phyloP scores from a whole-genome alignment of 2,329 filamentous ascomycete species.

The Beauveria medogensis region DNA sequence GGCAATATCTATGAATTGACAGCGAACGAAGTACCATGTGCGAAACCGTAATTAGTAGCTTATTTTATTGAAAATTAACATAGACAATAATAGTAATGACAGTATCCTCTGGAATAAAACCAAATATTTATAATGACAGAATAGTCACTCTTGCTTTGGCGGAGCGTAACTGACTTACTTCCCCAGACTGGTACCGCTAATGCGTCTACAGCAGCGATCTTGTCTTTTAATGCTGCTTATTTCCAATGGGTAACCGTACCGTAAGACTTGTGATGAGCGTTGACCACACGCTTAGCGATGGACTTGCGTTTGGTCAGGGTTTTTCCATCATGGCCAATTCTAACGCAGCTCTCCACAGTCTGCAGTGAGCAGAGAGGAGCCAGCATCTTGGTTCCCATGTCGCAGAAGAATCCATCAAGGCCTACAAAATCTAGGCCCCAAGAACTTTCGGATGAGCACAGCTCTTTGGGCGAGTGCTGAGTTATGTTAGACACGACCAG shows the following conservation, averaged over 20 bases:
- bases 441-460: slow-evolving; percentile 8
- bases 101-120: too few species aligned
- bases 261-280: background rate
- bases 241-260: background rate
- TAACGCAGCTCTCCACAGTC: slow-evolving; percentile 4
- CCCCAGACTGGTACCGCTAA: too few species aligned
- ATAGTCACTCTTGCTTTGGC: too few species aligned
- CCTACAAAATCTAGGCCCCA: slow-evolving; percentile 11
- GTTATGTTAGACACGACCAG: slow-evolving; percentile 9
- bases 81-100: too few species aligned
- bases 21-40: too few species aligned
- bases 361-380: slow-evolving; percentile 8
- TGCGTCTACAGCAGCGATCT: too few species aligned
- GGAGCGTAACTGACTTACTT: too few species aligned
- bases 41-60: too few species aligned
- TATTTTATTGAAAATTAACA: too few species aligned
- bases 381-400: slow-evolving; percentile 11
- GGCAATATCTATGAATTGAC: too few species aligned
- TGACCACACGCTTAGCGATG: background rate
- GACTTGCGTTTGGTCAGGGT: slow-evolving; percentile 2
- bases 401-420: slow-evolving; percentile 7
- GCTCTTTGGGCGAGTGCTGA: slow-evolving; percentile 4
- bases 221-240: too few species aligned
- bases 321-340: background rate
- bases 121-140: too few species aligned